A percentile compares a stretch with the other conserved stretches of the same genome.
phyloP scores from a whole-genome alignment of 495 filamentous ascomycete genomes.

The Lindgomyces ingoldianus region DNA sequence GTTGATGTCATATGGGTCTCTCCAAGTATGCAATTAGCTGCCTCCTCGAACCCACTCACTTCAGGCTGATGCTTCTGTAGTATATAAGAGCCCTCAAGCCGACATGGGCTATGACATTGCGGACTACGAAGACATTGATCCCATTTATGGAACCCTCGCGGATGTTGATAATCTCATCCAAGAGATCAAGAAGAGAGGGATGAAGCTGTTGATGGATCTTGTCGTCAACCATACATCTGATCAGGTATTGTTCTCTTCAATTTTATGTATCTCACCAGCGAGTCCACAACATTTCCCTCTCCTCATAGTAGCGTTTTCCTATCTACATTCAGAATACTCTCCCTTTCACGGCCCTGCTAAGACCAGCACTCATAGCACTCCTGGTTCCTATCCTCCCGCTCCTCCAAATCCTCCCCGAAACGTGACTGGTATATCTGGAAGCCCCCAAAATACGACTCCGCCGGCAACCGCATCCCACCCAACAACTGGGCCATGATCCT shows the following conservation, averaged over 20 bases:
- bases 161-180: slow-evolving; percentile 57
- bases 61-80: neutral
- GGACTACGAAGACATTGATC: slow-evolving; percentile 42
- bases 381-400: slow-evolving; percentile 59
- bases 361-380: slow-evolving; percentile 53
- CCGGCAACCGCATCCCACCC: slow-evolving; percentile 57
- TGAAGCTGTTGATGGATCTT: slow-evolving; percentile 59
- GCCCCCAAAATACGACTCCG: slow-evolving; percentile 49
- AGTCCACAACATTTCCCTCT: too few relatives aligned
- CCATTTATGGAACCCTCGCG: slow-evolving; percentile 56
- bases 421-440: slow-evolving; percentile 66
- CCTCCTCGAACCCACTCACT: neutral
- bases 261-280: neutral
- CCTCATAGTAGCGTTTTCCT: too few relatives aligned
- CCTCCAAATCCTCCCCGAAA: slow-evolving; percentile 51
- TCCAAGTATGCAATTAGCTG: slow-evolving; percentile 35
- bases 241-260: slow-evolving; percentile 32
- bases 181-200: slow-evolving; percentile 52
- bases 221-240: slow-evolving; percentile 63
- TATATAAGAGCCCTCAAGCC: slow-evolving; percentile 47
- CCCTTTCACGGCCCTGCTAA: too few relatives aligned
- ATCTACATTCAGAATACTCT: too few relatives aligned
- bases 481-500: slow-evolving; percentile 62
- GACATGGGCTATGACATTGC: slow-evolving; percentile 51
- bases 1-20: slow-evolving; percentile 47